Conservation (phyloP, 192 early-diverging fungal species). For the Backusella westeae region DNA sequence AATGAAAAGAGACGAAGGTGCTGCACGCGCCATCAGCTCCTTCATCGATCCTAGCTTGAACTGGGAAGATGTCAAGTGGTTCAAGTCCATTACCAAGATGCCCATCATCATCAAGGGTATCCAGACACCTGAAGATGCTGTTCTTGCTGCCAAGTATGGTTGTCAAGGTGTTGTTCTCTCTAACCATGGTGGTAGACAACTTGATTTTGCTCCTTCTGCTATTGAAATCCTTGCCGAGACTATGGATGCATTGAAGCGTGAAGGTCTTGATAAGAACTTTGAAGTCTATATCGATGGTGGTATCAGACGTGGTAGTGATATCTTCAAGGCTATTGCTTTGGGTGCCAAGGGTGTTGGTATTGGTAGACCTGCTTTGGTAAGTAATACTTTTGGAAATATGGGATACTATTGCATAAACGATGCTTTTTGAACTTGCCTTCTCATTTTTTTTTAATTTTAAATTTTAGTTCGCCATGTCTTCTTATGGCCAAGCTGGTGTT, state of each 20-base stretch:
- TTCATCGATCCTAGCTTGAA: slow-evolving; percentile 84
- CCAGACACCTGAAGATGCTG: slow-evolving; percentile 87
- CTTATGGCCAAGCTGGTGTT: slow-evolving; percentile 86
- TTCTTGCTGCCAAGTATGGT: slow-evolving; percentile 75
- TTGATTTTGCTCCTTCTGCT: slow-evolving; percentile 65
- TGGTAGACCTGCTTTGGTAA: slow-evolving; percentile 67
- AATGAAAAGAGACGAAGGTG: slow-evolving; percentile 51
- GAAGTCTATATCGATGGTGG: slow-evolving; percentile 97
- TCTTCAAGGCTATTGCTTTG: slow-evolving; percentile 94
- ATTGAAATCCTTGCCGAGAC: slow-evolving; percentile 92
- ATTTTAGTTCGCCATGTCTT: slow-evolving; percentile 57
- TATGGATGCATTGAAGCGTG: slow-evolving; percentile 63
- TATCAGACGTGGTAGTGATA: slow-evolving; percentile 85
- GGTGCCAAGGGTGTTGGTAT: slow-evolving; percentile 91
- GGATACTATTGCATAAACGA: not conserved
- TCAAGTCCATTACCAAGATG: slow-evolving; percentile 77
- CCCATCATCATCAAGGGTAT: slow-evolving; percentile 95
- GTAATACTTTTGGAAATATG: not conserved
- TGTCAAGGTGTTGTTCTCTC: slow-evolving; percentile 85
- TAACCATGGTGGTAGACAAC: slow-evolving; percentile 97
- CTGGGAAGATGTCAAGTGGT: slow-evolving; percentile 91
- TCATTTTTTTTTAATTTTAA: not conserved
- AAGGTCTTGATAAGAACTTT: slow-evolving; percentile 52
- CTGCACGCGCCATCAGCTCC: slow-evolving; percentile 64
- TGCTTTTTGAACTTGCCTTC: not conserved